Conservation (phyloP, 768 basidiomycete genomes). For the Tylopilus rubrobrunneus region DNA sequence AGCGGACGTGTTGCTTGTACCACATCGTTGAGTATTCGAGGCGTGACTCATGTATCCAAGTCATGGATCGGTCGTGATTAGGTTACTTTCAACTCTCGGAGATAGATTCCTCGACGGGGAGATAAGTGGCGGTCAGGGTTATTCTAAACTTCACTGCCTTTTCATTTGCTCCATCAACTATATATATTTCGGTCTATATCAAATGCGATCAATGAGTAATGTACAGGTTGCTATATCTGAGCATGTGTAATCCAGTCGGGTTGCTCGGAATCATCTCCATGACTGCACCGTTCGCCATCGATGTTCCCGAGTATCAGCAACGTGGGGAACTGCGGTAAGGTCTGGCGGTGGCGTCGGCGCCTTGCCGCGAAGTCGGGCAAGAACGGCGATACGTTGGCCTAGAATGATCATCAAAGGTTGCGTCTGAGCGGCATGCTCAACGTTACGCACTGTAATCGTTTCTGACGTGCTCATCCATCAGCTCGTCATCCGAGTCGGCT, state of each 20-base stretch:
- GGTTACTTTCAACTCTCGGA: neutral
- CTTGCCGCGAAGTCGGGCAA: constrained; percentile 49
- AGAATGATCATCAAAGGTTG: constrained; percentile 2
- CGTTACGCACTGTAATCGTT: constrained; percentile 59
- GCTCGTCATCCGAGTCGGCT: constrained; percentile 70
- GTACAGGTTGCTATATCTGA: constrained; percentile 1
- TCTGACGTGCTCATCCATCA: constrained; percentile 56
- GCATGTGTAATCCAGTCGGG: neutral
- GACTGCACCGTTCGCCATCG: constrained; percentile 38
- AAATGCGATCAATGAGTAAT: constrained; percentile 4
- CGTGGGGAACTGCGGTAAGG: neutral
- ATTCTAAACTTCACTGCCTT: neutral
- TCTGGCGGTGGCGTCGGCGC: constrained; percentile 45
- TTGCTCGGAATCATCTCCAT: constrained; percentile 26
- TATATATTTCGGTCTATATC: neutral
- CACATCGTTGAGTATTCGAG: too few species aligned
- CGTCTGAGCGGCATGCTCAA: neutral
- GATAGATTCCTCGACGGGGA: neutral
- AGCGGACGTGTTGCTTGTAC: too few species aligned
- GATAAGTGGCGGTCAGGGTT: neutral
- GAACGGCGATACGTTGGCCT: constrained; percentile 52
- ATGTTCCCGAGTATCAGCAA: constrained; percentile 28
- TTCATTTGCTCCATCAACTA: neutral
- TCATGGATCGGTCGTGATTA: too few species aligned
- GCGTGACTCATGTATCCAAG: too few species aligned